phyloP scores from a whole-genome alignment of 306 rosid species.

The Cucurbita moschata region DNA sequence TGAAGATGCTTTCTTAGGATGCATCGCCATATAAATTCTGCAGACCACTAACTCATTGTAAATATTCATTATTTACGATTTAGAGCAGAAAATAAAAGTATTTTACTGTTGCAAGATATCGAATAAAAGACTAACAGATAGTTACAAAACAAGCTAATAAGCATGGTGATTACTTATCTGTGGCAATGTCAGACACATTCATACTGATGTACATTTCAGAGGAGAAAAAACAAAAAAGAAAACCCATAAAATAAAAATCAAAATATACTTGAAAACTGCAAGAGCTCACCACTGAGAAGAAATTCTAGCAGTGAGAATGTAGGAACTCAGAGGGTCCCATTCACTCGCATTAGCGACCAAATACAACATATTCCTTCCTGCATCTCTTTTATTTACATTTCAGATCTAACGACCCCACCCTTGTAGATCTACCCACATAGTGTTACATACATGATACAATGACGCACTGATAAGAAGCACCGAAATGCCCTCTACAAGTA shows the following conservation, averaged over 20 bases:
- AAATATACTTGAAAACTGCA: neutral
- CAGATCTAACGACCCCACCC: neutral
- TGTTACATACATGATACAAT: neutral
- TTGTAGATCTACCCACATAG: neutral
- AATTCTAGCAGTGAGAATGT: neutral
- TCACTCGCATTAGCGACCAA: neutral
- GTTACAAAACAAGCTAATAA: neutral
- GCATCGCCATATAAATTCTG: constrained; percentile 94
- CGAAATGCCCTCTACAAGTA: neutral
- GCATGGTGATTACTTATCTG: neutral
- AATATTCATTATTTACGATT: neutral
- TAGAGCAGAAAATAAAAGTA: neutral
- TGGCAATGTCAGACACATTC: neutral
- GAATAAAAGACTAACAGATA: neutral
- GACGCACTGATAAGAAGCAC: neutral
- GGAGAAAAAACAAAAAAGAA: neutral
- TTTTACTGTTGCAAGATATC: neutral
- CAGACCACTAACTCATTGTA: constrained; percentile 15
- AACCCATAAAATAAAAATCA: neutral
- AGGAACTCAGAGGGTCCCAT: neutral
- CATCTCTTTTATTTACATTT: neutral
- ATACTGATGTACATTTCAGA: neutral
- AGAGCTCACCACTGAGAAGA: neutral
- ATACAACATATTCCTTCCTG: neutral
- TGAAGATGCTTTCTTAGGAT: constrained; percentile 63